phyloP scores from a whole-genome alignment of 768 basidiomycete genomes.

The Tricholoma sp. region DNA sequence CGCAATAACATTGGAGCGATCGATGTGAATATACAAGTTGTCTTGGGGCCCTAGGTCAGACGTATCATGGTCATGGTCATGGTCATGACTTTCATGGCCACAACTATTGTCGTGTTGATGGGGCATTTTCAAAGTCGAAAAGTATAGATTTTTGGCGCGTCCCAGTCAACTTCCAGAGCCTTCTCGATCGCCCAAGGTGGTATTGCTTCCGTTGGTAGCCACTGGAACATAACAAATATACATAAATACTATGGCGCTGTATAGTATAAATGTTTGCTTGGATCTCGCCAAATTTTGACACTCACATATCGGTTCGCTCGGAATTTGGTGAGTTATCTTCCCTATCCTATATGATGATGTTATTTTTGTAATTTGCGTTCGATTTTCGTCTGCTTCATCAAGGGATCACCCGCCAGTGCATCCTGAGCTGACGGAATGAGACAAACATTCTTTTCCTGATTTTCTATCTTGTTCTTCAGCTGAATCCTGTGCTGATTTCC shows the following conservation, averaged over 20 bases:
- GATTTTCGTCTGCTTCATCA: conserved; percentile 58
- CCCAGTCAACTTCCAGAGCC: too few species aligned
- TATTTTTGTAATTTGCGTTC: conserved; percentile 87
- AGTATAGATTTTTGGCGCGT: too few species aligned
- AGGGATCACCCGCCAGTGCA: conserved; percentile 72
- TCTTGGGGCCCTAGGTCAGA: conserved; percentile 55
- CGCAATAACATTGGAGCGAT: conserved; percentile 74
- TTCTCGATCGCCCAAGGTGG: too few species aligned
- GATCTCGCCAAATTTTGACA: background rate
- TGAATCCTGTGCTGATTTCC: conserved; percentile 14
- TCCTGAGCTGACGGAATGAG: conserved; percentile 69
- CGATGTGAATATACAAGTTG: conserved; percentile 72
- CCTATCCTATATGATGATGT: conserved; percentile 38
- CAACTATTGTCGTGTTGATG: conserved; percentile 56
- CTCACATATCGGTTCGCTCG: background rate
- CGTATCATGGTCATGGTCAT: conserved; percentile 52
- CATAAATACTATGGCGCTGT: background rate
- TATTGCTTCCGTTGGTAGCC: background rate
- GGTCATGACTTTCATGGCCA: conserved; percentile 48
- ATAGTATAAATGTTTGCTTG: background rate
- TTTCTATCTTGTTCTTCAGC: conserved; percentile 5
- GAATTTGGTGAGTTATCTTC: conserved; percentile 18
- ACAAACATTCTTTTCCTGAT: conserved; percentile 56
- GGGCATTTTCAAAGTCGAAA: conserved; percentile 31
- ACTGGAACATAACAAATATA: conserved; percentile 1